These are phyloP conservation scores for Suillus lakei DNA, from an alignment of 768 basidiomycete species.

Conservation along the genomic window DNA sequence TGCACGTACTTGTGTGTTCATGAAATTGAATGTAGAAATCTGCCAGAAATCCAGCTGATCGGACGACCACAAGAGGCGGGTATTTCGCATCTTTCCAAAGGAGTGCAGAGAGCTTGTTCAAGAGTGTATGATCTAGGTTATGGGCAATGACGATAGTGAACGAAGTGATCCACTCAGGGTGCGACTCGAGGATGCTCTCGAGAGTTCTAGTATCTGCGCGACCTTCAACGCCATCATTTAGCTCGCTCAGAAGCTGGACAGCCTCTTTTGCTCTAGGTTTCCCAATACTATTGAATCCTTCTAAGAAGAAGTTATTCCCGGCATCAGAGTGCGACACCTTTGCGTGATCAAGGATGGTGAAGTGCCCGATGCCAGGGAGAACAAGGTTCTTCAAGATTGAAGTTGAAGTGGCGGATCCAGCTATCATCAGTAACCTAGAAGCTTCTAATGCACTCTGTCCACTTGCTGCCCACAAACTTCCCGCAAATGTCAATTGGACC, in stretches of 20 bases:
- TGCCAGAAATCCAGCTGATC: slow-evolving; percentile 89
- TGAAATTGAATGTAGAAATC: slow-evolving; percentile 89
- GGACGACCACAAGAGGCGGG: slow-evolving; percentile 76
- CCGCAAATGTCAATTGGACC: background rate
- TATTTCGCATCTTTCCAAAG: slow-evolving; percentile 68
- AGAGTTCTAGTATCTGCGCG: slow-evolving; percentile 60
- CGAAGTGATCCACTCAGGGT: slow-evolving; percentile 57
- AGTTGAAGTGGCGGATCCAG: slow-evolving; percentile 82
- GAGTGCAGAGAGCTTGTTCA: slow-evolving; percentile 63
- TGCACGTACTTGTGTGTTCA: slow-evolving; percentile 76
- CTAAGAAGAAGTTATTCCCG: slow-evolving; percentile 96
- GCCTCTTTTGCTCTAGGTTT: slow-evolving; percentile 81
- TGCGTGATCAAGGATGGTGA: slow-evolving; percentile 82
- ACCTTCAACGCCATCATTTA: slow-evolving; percentile 88
- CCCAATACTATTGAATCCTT: slow-evolving; percentile 75
- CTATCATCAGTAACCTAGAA: slow-evolving; percentile 80
- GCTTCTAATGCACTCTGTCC: slow-evolving; percentile 91
- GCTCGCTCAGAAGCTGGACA: slow-evolving; percentile 75
- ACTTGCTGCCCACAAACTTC: slow-evolving; percentile 89
- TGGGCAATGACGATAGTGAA: slow-evolving; percentile 87
- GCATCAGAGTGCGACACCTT: slow-evolving; percentile 74
- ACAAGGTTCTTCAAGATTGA: slow-evolving; percentile 96
- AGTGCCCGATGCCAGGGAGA: slow-evolving; percentile 94
- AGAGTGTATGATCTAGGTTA: slow-evolving; percentile 64
- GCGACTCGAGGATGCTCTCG: slow-evolving; percentile 56